A percentile compares a stretch with the other conserved stretches of the same genome.
Conservation (phyloP, 805 yeast genomes). For the Pichia thaimueangensis region DNA sequence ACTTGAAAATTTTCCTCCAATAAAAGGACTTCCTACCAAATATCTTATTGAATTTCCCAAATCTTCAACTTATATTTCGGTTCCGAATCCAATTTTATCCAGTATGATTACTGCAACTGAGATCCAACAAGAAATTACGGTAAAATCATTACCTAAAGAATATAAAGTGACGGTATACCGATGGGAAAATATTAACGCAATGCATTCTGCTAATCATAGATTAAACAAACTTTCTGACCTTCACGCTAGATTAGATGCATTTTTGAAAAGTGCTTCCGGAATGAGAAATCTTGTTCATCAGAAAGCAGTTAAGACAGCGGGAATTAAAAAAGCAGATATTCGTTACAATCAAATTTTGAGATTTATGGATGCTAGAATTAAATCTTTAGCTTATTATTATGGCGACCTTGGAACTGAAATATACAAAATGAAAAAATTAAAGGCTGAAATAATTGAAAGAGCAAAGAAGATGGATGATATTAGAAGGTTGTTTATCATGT, state of each 20-base stretch:
- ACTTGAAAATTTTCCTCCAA: slow-evolving; percentile 6
- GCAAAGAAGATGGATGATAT: slow-evolving; percentile 4
- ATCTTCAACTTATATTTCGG: background rate
- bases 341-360: slow-evolving; percentile 11
- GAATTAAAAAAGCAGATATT: slow-evolving; percentile 8
- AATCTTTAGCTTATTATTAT: slow-evolving; percentile 1
- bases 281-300: slow-evolving; percentile 3
- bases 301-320: slow-evolving; percentile 4
- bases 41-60: slow-evolving; percentile 12
- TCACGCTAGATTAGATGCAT: slow-evolving; percentile 2
- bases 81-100: slow-evolving; percentile 6
- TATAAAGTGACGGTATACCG: slow-evolving; percentile 6
- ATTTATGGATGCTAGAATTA: slow-evolving; percentile 6
- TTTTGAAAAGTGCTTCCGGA: slow-evolving; percentile 1
- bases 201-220: slow-evolving; percentile 11
- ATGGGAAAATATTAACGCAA: slow-evolving; percentile 2
- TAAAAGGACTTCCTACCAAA: slow-evolving; percentile 13
- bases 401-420: slow-evolving; percentile 7
- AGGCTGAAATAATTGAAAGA: slow-evolving; percentile 4
- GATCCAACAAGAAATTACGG: slow-evolving; percentile 4
- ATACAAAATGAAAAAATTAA: slow-evolving; percentile 3
- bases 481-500: background rate
- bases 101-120: slow-evolving; percentile 5
- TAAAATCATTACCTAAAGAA: background rate
- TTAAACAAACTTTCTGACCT: slow-evolving; percentile 8